Percentiles rank a stretch among this genome's conserved stretches.
phyloP scores from a whole-genome alignment of 805 yeast genomes.

The Starmerella cellae region DNA sequence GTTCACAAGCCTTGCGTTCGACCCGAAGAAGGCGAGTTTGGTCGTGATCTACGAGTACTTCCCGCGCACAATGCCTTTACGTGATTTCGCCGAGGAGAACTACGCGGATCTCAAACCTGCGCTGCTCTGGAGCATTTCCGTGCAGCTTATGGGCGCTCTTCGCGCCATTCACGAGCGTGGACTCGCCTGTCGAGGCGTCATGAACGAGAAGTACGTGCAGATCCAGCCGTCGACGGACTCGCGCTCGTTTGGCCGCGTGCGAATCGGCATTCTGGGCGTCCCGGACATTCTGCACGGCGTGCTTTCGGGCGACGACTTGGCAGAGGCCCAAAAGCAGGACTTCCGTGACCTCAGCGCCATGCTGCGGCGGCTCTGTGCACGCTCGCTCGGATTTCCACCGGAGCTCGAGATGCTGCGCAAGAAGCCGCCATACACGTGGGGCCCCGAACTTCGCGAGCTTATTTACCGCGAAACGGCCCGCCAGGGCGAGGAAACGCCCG shows the following conservation, averaged over 20 bases:
- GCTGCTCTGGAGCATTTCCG: slow-evolving; percentile 34
- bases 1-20: slow-evolving; percentile 71
- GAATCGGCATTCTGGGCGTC: slow-evolving; percentile 59
- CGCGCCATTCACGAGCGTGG: slow-evolving; percentile 51
- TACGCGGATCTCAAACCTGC: slow-evolving; percentile 27
- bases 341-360: slow-evolving; percentile 45
- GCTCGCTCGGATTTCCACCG: neutral
- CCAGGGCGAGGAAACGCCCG: too few relatives aligned
- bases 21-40: slow-evolving; percentile 25
- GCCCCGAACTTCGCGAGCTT: neutral
- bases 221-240: slow-evolving; percentile 32
- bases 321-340: slow-evolving; percentile 39
- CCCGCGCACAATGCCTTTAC: slow-evolving; percentile 60
- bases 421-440: neutral
- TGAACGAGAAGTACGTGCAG: slow-evolving; percentile 53
- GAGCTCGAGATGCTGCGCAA: neutral
- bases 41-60: slow-evolving; percentile 72
- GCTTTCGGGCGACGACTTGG: slow-evolving; percentile 21
- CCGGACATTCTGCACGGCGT: slow-evolving; percentile 44
- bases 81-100: slow-evolving; percentile 39
- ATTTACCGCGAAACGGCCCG: too few relatives aligned
- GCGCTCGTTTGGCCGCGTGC: slow-evolving; percentile 47
- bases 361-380: slow-evolving; percentile 23
- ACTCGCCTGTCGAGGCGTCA: slow-evolving; percentile 44
- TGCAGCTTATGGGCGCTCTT: slow-evolving; percentile 62